A percentile compares a stretch with the other conserved stretches of the same genome.
Conservation (phyloP, 2,329 filamentous ascomycete genomes). For the Elsinoe australis region DNA sequence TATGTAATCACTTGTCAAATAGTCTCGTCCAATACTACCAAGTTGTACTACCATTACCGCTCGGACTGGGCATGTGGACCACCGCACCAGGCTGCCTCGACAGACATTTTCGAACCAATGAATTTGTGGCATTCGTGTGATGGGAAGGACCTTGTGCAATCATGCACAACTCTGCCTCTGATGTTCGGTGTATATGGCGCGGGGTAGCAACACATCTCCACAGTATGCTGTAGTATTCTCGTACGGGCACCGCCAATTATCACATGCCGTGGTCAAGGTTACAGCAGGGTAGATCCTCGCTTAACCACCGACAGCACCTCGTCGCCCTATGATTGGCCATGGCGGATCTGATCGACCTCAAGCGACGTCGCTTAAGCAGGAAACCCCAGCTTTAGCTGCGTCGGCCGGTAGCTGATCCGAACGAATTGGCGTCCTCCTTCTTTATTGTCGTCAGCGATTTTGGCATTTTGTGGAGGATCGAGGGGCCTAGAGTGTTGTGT, state of each 20-base stretch:
- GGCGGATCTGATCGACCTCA: constrained; percentile 1
- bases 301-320: neutral
- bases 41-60: neutral
- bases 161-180: no score
- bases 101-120: no score
- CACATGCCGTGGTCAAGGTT: no score
- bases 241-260: no score
- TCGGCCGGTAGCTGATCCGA: constrained; percentile 10
- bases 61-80: no score
- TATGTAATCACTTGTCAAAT: constrained; percentile 11
- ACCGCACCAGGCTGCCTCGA: no score
- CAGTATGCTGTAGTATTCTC: no score
- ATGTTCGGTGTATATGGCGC: no score
- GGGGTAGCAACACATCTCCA: no score
- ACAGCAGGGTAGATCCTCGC: neutral
- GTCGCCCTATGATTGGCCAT: neutral
- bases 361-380: constrained; percentile 10
- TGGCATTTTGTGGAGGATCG: neutral
- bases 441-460: constrained; percentile 16
- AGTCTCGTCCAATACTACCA: constrained; percentile 2
- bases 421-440: neutral
- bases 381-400: constrained; percentile 1
- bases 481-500: neutral
- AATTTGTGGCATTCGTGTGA: no score
- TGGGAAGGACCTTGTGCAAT: no score